Percentiles rank a stretch among this genome's conserved stretches.
Evolutionary conservation across 1,284 basidiomycete species (phyloP).

Genomic region (Ceratobasidium sp.): DNA sequence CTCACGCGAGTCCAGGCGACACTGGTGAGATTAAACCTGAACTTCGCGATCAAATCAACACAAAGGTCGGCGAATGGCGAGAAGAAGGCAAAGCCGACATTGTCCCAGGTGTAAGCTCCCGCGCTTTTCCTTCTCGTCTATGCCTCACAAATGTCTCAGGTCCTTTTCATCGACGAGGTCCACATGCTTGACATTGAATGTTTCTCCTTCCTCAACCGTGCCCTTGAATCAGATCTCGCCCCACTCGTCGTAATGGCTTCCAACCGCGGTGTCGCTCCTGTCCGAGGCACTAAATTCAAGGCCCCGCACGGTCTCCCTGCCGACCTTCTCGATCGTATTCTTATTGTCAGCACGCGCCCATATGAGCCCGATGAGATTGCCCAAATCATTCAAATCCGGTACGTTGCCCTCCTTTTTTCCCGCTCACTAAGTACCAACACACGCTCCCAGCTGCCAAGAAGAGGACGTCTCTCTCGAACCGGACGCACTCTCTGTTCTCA

Average conservation of each 20-base stretch:
- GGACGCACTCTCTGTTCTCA: conserved; percentile 81
- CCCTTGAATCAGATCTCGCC: conserved; percentile 91
- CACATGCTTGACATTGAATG: conserved; percentile 99
- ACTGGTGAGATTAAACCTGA: conserved; percentile 99
- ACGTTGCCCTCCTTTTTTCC: conserved; percentile 46
- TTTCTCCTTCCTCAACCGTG: conserved; percentile 97
- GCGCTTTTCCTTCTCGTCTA: conserved; percentile 6
- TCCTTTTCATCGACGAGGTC: conserved; percentile 93
- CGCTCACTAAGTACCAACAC: no score
- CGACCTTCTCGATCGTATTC: conserved; percentile 92
- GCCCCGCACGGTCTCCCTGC: conserved; percentile 95
- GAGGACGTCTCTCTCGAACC: conserved; percentile 90
- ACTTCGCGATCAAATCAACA: conserved; percentile 94
- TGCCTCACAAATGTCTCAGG: conserved; percentile 58
- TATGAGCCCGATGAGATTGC: conserved; percentile 87
- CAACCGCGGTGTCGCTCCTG: conserved; percentile 93
- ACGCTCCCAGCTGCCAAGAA: conserved; percentile 79
- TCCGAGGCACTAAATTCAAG: conserved; percentile 94
- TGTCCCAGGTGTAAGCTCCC: conserved; percentile 85
- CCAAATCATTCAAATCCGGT: conserved; percentile 94
- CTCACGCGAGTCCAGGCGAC: conserved; percentile 69
- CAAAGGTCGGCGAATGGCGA: conserved; percentile 96
- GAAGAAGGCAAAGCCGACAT: conserved; percentile 99
- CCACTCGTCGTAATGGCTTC: conserved; percentile 99
- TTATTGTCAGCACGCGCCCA: conserved; percentile 95